Percentiles rank a stretch among this genome's conserved stretches.
Conservation (phyloP, 1,139 yeast species). For the Suhomyces ambrosiae region DNA sequence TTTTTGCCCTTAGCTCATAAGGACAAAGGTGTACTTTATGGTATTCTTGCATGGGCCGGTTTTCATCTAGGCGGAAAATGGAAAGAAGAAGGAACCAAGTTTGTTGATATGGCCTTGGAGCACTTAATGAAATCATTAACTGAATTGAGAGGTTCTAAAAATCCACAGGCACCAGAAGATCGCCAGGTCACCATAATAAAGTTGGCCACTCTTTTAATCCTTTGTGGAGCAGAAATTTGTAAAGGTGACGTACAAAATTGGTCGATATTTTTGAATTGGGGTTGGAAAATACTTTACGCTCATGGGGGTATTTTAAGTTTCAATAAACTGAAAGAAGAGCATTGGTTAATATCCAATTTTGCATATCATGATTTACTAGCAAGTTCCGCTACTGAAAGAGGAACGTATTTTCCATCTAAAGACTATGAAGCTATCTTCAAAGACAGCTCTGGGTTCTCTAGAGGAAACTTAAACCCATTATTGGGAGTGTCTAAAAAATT, state of each 20-base stretch:
- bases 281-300: conserved; percentile 55
- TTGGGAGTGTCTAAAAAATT: conserved; percentile 73
- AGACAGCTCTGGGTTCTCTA: conserved; percentile 33
- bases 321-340: conserved; percentile 57
- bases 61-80: conserved; percentile 57
- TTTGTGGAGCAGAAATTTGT: conserved; percentile 74
- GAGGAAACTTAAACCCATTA: conserved; percentile 61
- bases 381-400: conserved; percentile 56
- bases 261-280: conserved; percentile 63
- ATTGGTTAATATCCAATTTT: conserved; percentile 79
- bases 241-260: conserved; percentile 74
- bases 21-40: conserved; percentile 67
- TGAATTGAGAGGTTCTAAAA: conserved; percentile 16
- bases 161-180: conserved; percentile 15
- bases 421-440: conserved; percentile 60
- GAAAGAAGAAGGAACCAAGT: conserved; percentile 40
- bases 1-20: conserved; percentile 76
- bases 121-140: conserved; percentile 35
- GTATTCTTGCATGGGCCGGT: conserved; percentile 79
- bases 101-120: conserved; percentile 48
- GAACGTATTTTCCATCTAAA: conserved; percentile 56
- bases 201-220: conserved; percentile 65
- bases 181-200: conserved; percentile 40
- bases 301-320: conserved; percentile 64
- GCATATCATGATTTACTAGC: conserved; percentile 81